phyloP scores from a whole-genome alignment of 495 filamentous ascomycete species.

The Usnea hakonensis region DNA sequence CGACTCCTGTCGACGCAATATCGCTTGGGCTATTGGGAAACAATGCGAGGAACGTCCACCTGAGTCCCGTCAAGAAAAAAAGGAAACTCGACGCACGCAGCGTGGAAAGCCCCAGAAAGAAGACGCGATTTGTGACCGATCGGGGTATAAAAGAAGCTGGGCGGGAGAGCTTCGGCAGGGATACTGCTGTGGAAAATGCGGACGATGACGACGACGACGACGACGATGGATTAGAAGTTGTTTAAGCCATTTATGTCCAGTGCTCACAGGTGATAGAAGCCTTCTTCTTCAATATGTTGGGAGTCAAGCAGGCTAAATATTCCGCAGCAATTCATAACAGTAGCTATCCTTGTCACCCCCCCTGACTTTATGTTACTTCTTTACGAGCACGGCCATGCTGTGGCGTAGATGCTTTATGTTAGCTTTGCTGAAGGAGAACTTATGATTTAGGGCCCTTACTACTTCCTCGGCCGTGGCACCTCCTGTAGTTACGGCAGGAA shows the following conservation, averaged over 20 bases:
- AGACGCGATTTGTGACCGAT: slow-evolving; percentile 72
- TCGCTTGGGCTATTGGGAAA: slow-evolving; percentile 50
- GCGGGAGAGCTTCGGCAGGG: slow-evolving; percentile 60
- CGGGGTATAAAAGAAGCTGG: slow-evolving; percentile 71
- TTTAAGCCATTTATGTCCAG: slow-evolving; percentile 27
- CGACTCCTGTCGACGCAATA: slow-evolving; percentile 33
- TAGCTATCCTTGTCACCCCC: background rate
- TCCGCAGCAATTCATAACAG: background rate
- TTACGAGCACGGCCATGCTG: background rate
- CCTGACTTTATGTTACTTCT: background rate
- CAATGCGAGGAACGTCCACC: slow-evolving; percentile 50
- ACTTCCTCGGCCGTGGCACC: background rate
- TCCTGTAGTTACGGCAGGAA: background rate
- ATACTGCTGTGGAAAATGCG: slow-evolving; percentile 29
- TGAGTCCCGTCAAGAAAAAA: slow-evolving; percentile 71
- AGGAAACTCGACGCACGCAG: slow-evolving; percentile 30
- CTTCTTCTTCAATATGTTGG: background rate
- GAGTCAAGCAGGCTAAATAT: background rate
- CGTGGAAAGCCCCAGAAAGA: slow-evolving; percentile 48
- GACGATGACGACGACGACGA: slow-evolving; percentile 39
- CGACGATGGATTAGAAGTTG: slow-evolving; percentile 50
- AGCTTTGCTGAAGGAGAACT: background rate
- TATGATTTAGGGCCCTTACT: background rate
- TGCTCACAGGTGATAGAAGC: background rate
- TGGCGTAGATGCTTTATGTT: background rate